phyloP scores from a whole-genome alignment of 495 filamentous ascomycete genomes.

The Podospora comata region DNA sequence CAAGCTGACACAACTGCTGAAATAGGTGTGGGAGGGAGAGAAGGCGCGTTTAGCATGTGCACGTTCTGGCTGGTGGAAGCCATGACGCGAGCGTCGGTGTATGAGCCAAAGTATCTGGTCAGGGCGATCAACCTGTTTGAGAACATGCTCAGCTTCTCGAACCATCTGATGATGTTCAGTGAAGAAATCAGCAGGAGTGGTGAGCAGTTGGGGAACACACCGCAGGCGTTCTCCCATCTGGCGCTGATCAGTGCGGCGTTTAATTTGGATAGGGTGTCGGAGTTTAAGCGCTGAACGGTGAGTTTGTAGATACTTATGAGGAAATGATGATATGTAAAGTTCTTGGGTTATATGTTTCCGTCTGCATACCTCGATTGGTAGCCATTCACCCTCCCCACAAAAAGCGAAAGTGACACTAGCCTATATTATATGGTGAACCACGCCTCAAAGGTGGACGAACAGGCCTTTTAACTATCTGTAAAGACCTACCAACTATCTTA shows the following conservation, averaged over 20 bases:
- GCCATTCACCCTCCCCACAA: too few species aligned
- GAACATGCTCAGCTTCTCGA: slow-evolving; percentile 68
- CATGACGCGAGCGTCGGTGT: slow-evolving; percentile 64
- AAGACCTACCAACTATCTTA: too few species aligned
- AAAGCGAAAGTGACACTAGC: too few species aligned
- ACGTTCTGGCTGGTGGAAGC: slow-evolving; percentile 77
- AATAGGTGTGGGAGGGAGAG: slow-evolving; percentile 65
- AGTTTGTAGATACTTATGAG: too few species aligned
- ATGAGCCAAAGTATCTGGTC: slow-evolving; percentile 60
- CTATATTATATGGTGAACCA: too few species aligned
- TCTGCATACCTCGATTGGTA: too few species aligned
- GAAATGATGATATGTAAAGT: too few species aligned
- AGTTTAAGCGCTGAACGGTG: slow-evolving; percentile 21
- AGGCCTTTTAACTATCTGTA: too few species aligned
- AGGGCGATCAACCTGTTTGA: slow-evolving; percentile 67
- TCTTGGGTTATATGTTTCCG: too few species aligned
- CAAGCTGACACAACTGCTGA: background rate
- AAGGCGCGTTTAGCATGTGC: slow-evolving; percentile 76
- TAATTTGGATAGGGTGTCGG: slow-evolving; percentile 57
- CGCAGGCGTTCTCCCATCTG: slow-evolving; percentile 71
- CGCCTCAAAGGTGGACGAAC: too few species aligned
- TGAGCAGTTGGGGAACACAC: slow-evolving; percentile 69
- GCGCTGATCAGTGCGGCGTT: slow-evolving; percentile 70
- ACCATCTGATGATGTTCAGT: slow-evolving; percentile 71
- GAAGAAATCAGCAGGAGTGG: slow-evolving; percentile 69